Base-by-base conservation (phyloP, 139 green algal genomes). In the Micromonas pusilla region DNA sequence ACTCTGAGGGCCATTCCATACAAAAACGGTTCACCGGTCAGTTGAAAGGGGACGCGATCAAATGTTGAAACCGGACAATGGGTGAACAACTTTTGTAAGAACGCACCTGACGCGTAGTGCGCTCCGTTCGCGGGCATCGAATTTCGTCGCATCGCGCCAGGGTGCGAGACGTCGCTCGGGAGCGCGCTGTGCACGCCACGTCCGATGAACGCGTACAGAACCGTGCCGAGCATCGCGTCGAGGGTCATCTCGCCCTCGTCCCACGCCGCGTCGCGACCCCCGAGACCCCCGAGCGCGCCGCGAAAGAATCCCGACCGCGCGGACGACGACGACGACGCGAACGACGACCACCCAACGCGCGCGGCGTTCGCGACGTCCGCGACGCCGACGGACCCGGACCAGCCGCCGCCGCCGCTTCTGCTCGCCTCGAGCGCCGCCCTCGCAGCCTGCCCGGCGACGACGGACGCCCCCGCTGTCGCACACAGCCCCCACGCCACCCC, bases 111-210 rank as follows among this genome's bases (percentile, higher is more conserved):
- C n/a, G 67, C 57, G 63, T 76, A 57, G 37, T 64, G 25, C 30
- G 53, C 75, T 3, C 85, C 85, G 2, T 64, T 45, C 4, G 89
- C 86, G 16, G 89, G 87, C 31, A 92, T 67, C 26, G 83, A 90
- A 66, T 88, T 81, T 5, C 70, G 73, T 6, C 88, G 88, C 25
- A 88, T 81, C 13, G 90, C 90, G 6, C 90, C 90, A 0, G 82
- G 80, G 54, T 85, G 79, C 26, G 79, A 72, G 26, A 93, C 75
- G 83, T 92, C 83, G 66, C 85, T 91, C n/a, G 90, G 89, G 84
- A 93, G 86, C n/a, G 91, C 28, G 31, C 64, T 87, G 28, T 84
- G 71, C 73, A 90, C 91, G 21, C 82, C 79, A 1, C 90, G 88
- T 5, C 89, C 1, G 2, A 30, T 23, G 0, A 64, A n/a, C 21